phyloP scores from a whole-genome alignment of 495 filamentous ascomycete genomes.

The Annulohypoxylon nitens region DNA sequence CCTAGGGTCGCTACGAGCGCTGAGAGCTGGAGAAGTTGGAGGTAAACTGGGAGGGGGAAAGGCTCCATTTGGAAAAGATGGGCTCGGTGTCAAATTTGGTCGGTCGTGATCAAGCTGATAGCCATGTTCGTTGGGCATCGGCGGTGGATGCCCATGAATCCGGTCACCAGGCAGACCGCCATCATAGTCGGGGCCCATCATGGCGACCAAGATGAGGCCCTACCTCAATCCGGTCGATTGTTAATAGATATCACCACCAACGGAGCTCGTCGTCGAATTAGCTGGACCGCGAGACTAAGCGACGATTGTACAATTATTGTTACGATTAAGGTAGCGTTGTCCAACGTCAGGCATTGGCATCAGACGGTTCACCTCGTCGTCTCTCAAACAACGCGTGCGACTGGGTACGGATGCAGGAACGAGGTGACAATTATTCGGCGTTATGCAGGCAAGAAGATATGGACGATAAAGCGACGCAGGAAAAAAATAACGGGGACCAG shows the following conservation, averaged over 20 bases:
- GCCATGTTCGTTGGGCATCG: conserved; percentile 40
- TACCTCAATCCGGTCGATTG: conserved; percentile 33
- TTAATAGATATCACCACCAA: conserved; percentile 23
- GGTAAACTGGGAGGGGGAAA: conserved; percentile 51
- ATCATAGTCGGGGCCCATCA: conserved; percentile 54
- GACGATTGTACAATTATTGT: conserved; percentile 33
- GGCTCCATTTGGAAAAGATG: conserved; percentile 55
- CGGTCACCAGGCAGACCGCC: conserved; percentile 52
- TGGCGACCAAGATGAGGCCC: conserved; percentile 49
- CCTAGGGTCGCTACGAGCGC: conserved; percentile 53
- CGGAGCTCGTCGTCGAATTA: conserved; percentile 30
- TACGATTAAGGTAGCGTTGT: conserved; percentile 44
- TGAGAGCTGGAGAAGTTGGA: conserved; percentile 58
- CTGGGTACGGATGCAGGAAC: conserved; percentile 44
- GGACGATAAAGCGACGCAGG: conserved; percentile 21
- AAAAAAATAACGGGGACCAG: conserved; percentile 34
- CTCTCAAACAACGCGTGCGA: conserved; percentile 47
- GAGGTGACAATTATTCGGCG: conserved; percentile 27
- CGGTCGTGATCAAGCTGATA: conserved; percentile 56
- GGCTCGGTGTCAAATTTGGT: conserved; percentile 53
- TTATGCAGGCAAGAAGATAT: conserved; percentile 22
- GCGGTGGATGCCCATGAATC: conserved; percentile 50
- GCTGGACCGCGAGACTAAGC: conserved; percentile 41
- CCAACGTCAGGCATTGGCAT: conserved; percentile 53
- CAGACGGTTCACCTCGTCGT: conserved; percentile 31